Evolutionary conservation across 2,329 filamentous ascomycete genomes (phyloP).

Genomic region (Ampelomyces quisqualis): DNA sequence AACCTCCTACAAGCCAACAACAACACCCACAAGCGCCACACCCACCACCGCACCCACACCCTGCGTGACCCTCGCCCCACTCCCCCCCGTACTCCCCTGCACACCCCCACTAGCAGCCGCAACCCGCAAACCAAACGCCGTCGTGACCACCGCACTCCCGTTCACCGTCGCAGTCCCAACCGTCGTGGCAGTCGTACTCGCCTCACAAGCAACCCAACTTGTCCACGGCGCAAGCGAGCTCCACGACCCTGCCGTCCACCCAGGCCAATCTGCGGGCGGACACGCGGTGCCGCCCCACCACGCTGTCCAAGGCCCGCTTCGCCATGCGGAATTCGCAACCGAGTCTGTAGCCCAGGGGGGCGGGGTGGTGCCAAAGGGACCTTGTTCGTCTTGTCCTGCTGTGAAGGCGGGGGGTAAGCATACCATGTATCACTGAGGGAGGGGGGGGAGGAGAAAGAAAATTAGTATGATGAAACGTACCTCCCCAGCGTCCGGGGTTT

Average conservation of each 20-base stretch:
- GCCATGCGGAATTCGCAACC: slow-evolving; percentile 31
- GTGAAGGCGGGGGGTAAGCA: neutral
- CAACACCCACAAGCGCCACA: slow-evolving; percentile 25
- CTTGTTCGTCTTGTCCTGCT: neutral
- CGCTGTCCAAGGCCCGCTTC: slow-evolving; percentile 34
- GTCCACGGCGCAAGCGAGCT: slow-evolving; percentile 41
- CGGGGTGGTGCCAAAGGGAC: slow-evolving; percentile 16
- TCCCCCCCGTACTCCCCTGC: slow-evolving; percentile 1
- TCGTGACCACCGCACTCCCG: slow-evolving; percentile 24
- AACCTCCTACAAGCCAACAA: slow-evolving; percentile 7
- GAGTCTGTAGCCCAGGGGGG: slow-evolving; percentile 34
- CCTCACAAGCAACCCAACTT: slow-evolving; percentile 37
- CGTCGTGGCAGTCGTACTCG: slow-evolving; percentile 34
- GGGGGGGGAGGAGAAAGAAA: neutral
- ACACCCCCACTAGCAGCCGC: slow-evolving; percentile 29
- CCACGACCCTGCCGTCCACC: slow-evolving; percentile 42
- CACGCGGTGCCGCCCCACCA: slow-evolving; percentile 41
- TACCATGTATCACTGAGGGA: neutral
- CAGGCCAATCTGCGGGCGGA: slow-evolving; percentile 39
- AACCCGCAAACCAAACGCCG: slow-evolving; percentile 37
- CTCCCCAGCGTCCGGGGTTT: slow-evolving; percentile 18
- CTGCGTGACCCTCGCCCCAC: slow-evolving; percentile 17
- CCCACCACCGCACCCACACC: slow-evolving; percentile 23
- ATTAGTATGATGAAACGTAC: slow-evolving; percentile 8
- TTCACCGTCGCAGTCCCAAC: slow-evolving; percentile 32